Conservation (phyloP, 2,329 filamentous ascomycete genomes). For the Diaporthe sp. region DNA sequence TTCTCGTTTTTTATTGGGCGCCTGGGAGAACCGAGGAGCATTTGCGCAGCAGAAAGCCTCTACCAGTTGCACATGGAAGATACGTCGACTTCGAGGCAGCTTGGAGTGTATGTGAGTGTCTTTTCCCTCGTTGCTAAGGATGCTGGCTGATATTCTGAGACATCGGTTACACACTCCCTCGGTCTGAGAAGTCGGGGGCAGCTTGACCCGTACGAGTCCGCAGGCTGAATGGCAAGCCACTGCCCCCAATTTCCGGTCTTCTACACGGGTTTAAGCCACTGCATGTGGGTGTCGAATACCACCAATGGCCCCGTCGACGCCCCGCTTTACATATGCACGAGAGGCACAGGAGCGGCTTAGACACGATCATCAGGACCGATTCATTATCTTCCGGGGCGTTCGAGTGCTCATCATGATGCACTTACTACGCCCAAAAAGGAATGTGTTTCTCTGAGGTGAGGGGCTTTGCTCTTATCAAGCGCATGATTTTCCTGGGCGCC, state of each 20-base stretch:
- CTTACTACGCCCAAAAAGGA: conserved; percentile 4
- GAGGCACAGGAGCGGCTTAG: conserved; percentile 4
- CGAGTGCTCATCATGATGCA: background rate
- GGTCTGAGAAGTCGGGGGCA: background rate
- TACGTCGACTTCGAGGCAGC: background rate
- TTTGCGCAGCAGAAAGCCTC: background rate
- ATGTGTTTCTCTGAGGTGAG: background rate
- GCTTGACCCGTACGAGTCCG: too few species aligned
- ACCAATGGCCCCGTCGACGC: conserved; percentile 5
- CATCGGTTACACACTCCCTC: background rate
- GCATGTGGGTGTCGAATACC: conserved; percentile 2
- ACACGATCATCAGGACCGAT: background rate
- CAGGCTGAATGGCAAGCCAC: background rate
- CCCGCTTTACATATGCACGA: conserved; percentile 13
- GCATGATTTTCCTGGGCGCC: background rate
- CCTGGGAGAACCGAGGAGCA: background rate
- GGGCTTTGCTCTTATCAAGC: background rate
- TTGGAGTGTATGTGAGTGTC: background rate
- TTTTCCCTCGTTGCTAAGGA: background rate
- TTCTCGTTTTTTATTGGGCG: too few species aligned
- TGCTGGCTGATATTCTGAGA: background rate
- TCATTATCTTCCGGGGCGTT: background rate
- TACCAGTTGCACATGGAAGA: too few species aligned
- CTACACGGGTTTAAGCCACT: conserved; percentile 11
- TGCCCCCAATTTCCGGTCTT: conserved; percentile 6